A percentile compares a stretch with the other conserved stretches of the same genome.
These are phyloP conservation scores for Botrytis galanthina DNA, from an alignment of 2,329 filamentous ascomycete genomes.

Conservation along the genomic window DNA sequence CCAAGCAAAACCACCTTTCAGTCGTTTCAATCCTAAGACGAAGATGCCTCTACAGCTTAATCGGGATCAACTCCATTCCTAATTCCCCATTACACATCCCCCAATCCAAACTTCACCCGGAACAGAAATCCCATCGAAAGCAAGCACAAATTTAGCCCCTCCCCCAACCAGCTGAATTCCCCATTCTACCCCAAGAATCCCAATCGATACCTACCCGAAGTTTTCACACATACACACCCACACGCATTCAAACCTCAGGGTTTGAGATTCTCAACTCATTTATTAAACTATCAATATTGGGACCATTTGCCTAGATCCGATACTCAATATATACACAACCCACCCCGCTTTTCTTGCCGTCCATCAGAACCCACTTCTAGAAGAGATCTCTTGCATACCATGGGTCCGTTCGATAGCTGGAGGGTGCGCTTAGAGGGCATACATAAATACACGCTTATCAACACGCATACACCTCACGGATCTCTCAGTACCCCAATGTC, in stretches of 20 bases:
- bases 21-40: not conserved
- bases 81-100: not conserved
- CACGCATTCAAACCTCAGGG: not conserved
- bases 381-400: not conserved
- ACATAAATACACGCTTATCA: not conserved
- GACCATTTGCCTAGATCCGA: not conserved
- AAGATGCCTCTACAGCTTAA: too few species aligned
- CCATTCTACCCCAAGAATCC: not conserved
- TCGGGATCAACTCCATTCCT: not conserved
- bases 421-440: not conserved
- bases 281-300: not conserved
- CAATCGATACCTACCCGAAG: not conserved
- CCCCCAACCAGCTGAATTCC: not conserved
- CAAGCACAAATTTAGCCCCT: not conserved
- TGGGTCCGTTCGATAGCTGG: not conserved
- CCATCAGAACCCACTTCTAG: not conserved
- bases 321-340: not conserved
- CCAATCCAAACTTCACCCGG: not conserved
- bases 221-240: not conserved
- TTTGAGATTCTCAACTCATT: not conserved
- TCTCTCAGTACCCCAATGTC: not conserved
- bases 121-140: not conserved
- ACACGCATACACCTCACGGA: not conserved
- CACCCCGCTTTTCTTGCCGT: not conserved
- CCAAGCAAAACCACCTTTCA: not conserved